Percentiles rank a stretch among this genome's conserved stretches.
Evolutionary conservation across 352 stramenopile species (phyloP).

Genomic region (Pythium insidiosum): DNA sequence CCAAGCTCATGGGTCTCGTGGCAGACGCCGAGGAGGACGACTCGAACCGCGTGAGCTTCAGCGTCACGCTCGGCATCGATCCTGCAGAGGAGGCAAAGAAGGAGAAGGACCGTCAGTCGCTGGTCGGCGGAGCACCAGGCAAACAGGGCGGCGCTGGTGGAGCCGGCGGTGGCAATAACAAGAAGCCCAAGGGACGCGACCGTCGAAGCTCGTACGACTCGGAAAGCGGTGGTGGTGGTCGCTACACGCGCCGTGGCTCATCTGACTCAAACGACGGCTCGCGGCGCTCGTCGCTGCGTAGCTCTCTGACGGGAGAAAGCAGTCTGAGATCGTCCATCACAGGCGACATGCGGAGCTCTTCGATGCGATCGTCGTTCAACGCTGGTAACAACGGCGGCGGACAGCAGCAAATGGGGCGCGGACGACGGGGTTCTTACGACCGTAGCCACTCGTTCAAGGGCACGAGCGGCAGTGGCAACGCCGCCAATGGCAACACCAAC

Average conservation of each 20-base stretch:
- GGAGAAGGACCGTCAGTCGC: constrained; percentile 42
- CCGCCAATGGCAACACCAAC: not conserved
- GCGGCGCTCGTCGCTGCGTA: constrained; percentile 8
- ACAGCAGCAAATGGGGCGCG: constrained; percentile 13
- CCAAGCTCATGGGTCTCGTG: constrained; percentile 76
- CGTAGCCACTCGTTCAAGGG: constrained; percentile 25
- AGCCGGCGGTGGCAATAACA: constrained; percentile 23
- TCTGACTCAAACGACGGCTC: constrained; percentile 34
- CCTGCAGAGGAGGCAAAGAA: constrained; percentile 58
- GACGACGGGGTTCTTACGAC: constrained; percentile 1
- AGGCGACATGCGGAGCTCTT: too few relatives aligned
- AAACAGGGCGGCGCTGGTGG: constrained; percentile 10
- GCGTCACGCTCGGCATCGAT: constrained; percentile 70
- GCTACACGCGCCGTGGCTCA: constrained; percentile 44
- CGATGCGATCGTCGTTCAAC: constrained; percentile 14
- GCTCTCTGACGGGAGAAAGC: too few relatives aligned
- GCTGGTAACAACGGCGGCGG: too few relatives aligned
- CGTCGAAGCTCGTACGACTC: constrained; percentile 25
- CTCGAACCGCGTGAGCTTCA: constrained; percentile 83
- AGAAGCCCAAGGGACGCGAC: constrained; percentile 13
- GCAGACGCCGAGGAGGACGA: constrained; percentile 47
- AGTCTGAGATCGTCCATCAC: too few relatives aligned
- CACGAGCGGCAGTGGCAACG: constrained; percentile 1
- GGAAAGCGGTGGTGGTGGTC: constrained; percentile 11
- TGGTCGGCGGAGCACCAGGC: constrained; percentile 15